A percentile compares a stretch with the other conserved stretches of the same genome.
Evolutionary conservation across 1,139 yeast species (phyloP).

Genomic region (Lodderomyces pseudojiufengensis): DNA sequence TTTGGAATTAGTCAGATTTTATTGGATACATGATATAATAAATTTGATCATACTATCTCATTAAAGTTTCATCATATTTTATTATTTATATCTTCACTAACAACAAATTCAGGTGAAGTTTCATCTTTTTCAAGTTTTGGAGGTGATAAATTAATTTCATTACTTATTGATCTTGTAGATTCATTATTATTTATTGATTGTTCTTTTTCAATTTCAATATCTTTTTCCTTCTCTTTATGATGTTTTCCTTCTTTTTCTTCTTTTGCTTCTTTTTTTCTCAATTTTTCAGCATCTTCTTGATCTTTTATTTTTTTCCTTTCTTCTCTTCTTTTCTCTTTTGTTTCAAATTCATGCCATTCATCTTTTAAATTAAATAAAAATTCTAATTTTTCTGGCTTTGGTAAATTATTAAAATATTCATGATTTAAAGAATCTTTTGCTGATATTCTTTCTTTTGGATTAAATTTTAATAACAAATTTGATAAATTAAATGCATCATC

Average conservation of each 20-base stretch:
- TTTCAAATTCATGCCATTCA: conserved; percentile 98
- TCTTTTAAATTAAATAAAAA: conserved; percentile 58
- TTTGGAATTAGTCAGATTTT: no score
- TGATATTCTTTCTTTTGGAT: conserved; percentile 70
- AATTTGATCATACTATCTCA: no score
- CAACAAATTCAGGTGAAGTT: no score
- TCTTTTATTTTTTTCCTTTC: conserved; percentile 47
- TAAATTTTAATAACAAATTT: conserved; percentile 53
- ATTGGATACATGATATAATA: no score
- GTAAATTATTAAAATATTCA: conserved; percentile 67
- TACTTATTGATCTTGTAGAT: no score
- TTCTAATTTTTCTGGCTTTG: conserved; percentile 54
- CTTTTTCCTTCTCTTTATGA: background rate
- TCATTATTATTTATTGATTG: no score
- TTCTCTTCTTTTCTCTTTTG: conserved; percentile 74
- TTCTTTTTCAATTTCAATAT: no score
- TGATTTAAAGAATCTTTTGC: conserved; percentile 88
- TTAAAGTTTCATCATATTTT: no score
- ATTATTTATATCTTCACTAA: no score
- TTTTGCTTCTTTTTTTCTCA: no score
- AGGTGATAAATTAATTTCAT: no score
- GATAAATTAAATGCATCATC: conserved; percentile 66
- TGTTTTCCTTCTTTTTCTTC: background rate
- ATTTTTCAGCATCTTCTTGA: conserved; percentile 18
- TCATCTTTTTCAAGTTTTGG: no score